phyloP scores from a whole-genome alignment of 2,329 filamentous ascomycete genomes.

The Alternaria consortialis region DNA sequence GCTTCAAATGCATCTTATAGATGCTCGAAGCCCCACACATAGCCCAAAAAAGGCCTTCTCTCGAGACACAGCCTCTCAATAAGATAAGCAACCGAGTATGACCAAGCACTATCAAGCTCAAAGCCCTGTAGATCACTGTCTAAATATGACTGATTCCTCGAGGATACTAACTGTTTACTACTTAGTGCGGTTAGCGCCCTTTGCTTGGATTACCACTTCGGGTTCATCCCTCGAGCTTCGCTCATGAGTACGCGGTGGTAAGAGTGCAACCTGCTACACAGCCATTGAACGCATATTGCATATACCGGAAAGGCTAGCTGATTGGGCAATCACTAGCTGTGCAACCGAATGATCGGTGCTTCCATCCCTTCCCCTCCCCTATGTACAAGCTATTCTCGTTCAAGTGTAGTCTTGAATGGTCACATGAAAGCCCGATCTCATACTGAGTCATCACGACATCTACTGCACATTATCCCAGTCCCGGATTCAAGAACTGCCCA shows the following conservation, averaged over 20 bases:
- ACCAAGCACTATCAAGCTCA: not conserved
- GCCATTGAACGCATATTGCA: not conserved
- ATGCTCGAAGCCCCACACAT: not conserved
- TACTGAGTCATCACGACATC: too few relatives aligned
- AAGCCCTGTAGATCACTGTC: not conserved
- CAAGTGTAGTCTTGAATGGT: too few relatives aligned
- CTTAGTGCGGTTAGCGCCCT: not conserved
- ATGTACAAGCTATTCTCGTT: too few relatives aligned
- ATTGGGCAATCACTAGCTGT: too few relatives aligned
- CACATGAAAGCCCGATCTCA: too few relatives aligned
- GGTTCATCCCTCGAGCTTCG: not conserved
- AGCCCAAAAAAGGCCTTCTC: not conserved
- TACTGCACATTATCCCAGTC: too few relatives aligned
- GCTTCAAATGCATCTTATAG: not conserved
- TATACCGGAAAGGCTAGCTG: not conserved
- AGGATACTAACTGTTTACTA: not conserved
- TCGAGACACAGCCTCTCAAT: not conserved
- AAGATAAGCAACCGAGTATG: fast-evolving
- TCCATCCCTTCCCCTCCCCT: too few relatives aligned
- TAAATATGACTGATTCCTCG: too few relatives aligned
- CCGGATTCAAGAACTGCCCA: too few relatives aligned
- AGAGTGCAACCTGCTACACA: not conserved
- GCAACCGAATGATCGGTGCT: too few relatives aligned
- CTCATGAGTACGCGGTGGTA: not conserved
- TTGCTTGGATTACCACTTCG: not conserved